phyloP scores from a whole-genome alignment of 768 basidiomycete genomes.

The Mycena amicta region DNA sequence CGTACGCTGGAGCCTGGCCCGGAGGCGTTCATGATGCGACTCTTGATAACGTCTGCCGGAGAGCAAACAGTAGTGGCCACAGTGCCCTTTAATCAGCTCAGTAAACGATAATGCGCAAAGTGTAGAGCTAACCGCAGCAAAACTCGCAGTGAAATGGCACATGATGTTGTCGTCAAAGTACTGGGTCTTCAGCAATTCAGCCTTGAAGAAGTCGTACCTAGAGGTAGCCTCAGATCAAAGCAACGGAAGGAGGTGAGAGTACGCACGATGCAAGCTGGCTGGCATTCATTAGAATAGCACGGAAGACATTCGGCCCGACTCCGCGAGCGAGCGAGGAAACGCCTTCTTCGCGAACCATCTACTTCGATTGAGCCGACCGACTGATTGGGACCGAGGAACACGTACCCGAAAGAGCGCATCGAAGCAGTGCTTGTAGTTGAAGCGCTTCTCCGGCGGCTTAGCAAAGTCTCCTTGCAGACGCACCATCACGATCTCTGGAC shows the following conservation, averaged over 20 bases:
- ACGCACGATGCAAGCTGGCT: constrained; percentile 88
- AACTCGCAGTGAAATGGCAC: constrained; percentile 84
- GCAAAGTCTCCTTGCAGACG: constrained; percentile 91
- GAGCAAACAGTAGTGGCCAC: constrained; percentile 90
- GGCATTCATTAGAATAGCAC: constrained; percentile 88
- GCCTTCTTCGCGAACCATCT: constrained; percentile 92
- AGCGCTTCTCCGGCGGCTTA: constrained; percentile 83
- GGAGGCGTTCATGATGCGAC: constrained; percentile 87
- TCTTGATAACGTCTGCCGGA: constrained; percentile 87
- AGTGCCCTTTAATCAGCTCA: constrained; percentile 56
- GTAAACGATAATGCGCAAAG: neutral
- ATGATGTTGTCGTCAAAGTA: constrained; percentile 83
- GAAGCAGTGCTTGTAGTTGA: constrained; percentile 89
- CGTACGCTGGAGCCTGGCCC: constrained; percentile 76
- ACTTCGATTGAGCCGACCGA: constrained; percentile 4
- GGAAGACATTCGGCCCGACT: constrained; percentile 81
- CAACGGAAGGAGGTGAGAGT: neutral
- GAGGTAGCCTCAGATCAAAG: neutral
- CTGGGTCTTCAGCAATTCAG: constrained; percentile 68
- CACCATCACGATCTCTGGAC: constrained; percentile 79
- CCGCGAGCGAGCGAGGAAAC: constrained; percentile 74
- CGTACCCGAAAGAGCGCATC: constrained; percentile 85
- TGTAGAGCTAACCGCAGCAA: constrained; percentile 64
- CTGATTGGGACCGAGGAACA: neutral
- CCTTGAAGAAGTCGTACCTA: constrained; percentile 92